Percentiles rank a stretch among this genome's conserved stretches.
Conservation (phyloP, 2,329 filamentous ascomycete species). For the Ascochyta rabiei region DNA sequence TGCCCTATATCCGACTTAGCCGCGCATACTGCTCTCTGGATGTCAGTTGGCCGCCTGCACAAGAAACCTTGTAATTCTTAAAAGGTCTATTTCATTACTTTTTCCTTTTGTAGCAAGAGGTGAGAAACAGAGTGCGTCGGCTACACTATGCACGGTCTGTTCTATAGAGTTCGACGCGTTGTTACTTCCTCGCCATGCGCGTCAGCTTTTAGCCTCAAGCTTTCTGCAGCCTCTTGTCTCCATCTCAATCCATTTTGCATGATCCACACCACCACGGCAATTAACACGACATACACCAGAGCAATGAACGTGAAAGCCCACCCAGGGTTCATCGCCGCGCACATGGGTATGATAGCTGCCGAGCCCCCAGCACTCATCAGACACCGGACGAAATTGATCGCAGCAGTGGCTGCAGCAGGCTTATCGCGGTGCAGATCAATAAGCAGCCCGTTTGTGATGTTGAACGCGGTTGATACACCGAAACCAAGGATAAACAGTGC, state of each 20-base stretch:
- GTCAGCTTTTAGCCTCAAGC: conserved; percentile 16
- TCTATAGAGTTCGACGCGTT: too few species aligned
- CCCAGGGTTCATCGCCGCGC: conserved; percentile 50
- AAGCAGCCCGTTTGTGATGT: conserved; percentile 53
- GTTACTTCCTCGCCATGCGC: conserved; percentile 1
- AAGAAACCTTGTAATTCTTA: too few species aligned
- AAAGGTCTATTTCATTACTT: too few species aligned
- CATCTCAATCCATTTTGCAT: conserved; percentile 41
- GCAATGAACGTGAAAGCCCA: conserved; percentile 55
- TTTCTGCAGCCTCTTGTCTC: conserved; percentile 32
- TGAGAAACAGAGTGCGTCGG: too few species aligned
- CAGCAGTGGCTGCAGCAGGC: conserved; percentile 51
- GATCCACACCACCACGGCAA: conserved; percentile 36
- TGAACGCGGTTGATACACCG: conserved; percentile 60
- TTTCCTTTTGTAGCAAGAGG: too few species aligned
- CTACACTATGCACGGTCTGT: too few species aligned
- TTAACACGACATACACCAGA: conserved; percentile 33
- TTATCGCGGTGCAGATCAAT: conserved; percentile 51
- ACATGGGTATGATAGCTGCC: conserved; percentile 51
- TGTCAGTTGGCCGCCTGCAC: too few species aligned
- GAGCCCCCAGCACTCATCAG: conserved; percentile 45
- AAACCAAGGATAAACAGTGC: conserved; percentile 61
- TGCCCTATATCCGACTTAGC: too few species aligned
- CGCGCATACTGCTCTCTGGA: too few species aligned
- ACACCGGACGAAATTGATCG: conserved; percentile 47